Conservation (phyloP, 805 yeast genomes). For the Millerago galiae region DNA sequence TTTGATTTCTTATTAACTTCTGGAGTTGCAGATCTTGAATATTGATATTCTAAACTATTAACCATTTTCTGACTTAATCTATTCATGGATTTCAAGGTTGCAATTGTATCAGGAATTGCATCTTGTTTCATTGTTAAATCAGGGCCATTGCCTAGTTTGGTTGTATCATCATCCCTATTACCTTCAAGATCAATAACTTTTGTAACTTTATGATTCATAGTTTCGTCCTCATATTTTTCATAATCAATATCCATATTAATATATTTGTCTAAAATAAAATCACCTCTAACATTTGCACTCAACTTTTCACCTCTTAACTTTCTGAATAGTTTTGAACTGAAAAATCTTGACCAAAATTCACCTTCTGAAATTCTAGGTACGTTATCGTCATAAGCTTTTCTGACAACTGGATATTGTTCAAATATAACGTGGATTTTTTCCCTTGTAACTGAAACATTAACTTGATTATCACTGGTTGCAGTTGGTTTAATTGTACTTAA, state of each 20-base stretch:
- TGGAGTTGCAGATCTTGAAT: constrained; percentile 30
- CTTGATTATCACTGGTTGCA: constrained; percentile 87
- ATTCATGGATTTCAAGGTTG: constrained; percentile 83
- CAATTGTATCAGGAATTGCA: constrained; percentile 60
- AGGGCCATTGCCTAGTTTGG: constrained; percentile 70
- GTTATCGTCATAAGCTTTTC: constrained; percentile 80
- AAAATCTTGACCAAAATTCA: constrained; percentile 94
- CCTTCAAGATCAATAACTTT: constrained; percentile 75
- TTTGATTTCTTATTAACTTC: constrained; percentile 27
- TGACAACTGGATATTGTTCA: constrained; percentile 87
- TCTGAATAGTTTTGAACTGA: constrained; percentile 82
- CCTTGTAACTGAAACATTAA: constrained; percentile 85
- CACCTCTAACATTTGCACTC: constrained; percentile 71
- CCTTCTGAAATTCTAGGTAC: constrained; percentile 89
- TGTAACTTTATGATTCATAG: constrained; percentile 43
- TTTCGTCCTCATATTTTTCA: constrained; percentile 37
- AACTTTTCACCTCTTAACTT: constrained; percentile 85
- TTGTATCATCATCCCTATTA: constrained; percentile 75
- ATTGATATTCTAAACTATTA: constrained; percentile 40
- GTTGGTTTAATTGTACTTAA: constrained; percentile 90
- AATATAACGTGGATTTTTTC: constrained; percentile 87
- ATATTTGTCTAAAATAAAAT: constrained; percentile 78
- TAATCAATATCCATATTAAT: constrained; percentile 62
- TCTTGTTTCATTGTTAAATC: constrained; percentile 78
- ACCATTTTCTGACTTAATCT: constrained; percentile 79